Evolutionary conservation across 2,329 filamentous ascomycete species (phyloP).

Genomic region (Aureobasidium sp.): DNA sequence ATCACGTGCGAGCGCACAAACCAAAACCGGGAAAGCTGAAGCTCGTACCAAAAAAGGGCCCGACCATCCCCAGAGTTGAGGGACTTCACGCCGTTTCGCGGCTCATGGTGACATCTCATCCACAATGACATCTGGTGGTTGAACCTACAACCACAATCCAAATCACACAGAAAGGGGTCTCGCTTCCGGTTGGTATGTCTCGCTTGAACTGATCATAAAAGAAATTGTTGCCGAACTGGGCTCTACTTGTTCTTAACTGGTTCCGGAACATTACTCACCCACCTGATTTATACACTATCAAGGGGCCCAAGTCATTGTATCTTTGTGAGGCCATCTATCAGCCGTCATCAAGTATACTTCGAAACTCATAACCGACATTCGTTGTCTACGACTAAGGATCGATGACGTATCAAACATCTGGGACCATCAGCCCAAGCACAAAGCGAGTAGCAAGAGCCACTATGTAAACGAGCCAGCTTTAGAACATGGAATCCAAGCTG

Average conservation of each 20-base stretch:
- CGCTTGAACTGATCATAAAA: background rate
- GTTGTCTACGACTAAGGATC: background rate
- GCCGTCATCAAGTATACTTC: background rate
- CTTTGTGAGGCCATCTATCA: background rate
- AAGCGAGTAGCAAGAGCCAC: background rate
- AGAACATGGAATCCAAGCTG: background rate
- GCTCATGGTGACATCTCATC: background rate
- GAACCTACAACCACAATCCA: background rate
- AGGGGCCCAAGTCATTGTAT: background rate
- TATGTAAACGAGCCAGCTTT: background rate
- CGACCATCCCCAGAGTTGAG: background rate
- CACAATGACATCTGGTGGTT: background rate
- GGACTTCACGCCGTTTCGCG: background rate
- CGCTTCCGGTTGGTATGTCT: background rate
- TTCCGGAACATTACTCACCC: background rate
- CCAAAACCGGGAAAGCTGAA: background rate
- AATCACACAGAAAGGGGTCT: background rate
- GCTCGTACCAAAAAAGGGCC: background rate
- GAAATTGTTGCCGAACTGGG: background rate
- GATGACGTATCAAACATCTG: background rate
- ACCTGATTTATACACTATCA: background rate
- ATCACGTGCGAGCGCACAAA: background rate
- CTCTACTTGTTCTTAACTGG: background rate
- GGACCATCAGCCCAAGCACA: background rate
- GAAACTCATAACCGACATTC: background rate